A percentile compares a stretch with the other conserved stretches of the same genome.
Evolutionary conservation across 768 basidiomycete genomes (phyloP).

Genomic region (Austroboletus eburneus): DNA sequence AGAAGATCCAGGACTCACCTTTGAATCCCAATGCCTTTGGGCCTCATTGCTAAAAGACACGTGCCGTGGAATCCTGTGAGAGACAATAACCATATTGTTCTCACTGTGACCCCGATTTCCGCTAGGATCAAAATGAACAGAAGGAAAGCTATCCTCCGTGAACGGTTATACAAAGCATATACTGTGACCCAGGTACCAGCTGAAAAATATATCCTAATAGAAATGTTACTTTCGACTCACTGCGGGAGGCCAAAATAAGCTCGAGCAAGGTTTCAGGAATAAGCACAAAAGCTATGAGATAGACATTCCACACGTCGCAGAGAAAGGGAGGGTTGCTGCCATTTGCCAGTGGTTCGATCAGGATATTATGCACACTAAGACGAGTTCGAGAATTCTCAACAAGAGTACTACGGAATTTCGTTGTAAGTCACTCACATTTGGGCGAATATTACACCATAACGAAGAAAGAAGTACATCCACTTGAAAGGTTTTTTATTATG

Average conservation of each 20-base stretch:
- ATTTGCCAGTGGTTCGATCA: slow-evolving; percentile 6
- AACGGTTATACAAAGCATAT: slow-evolving; percentile 19
- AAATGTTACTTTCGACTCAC: slow-evolving; percentile 4
- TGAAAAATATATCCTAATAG: not conserved
- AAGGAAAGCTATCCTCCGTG: slow-evolving; percentile 8
- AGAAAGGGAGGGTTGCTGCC: slow-evolving; percentile 6
- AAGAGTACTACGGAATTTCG: too few relatives aligned
- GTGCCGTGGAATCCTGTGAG: not conserved
- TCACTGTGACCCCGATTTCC: not conserved
- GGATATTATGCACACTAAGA: slow-evolving; percentile 13
- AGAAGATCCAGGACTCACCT: not conserved
- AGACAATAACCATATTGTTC: not conserved
- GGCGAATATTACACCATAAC: slow-evolving; percentile 17
- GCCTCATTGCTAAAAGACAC: slow-evolving; percentile 8
- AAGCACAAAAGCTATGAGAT: slow-evolving; percentile 2
- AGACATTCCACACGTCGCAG: slow-evolving; percentile 11
- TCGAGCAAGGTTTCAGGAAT: slow-evolving; percentile 12
- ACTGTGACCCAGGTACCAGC: slow-evolving; percentile 5
- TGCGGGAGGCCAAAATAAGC: slow-evolving; percentile 14
- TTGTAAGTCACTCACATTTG: slow-evolving; percentile 15
- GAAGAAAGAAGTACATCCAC: slow-evolving; percentile 31
- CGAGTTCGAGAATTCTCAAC: not conserved
- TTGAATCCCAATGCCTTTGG: too few relatives aligned
- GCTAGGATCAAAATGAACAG: not conserved
- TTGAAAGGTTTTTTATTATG: slow-evolving; percentile 20